Base-by-base conservation (phyloP, 306 rosid species). In the Glycine soja region DNA sequence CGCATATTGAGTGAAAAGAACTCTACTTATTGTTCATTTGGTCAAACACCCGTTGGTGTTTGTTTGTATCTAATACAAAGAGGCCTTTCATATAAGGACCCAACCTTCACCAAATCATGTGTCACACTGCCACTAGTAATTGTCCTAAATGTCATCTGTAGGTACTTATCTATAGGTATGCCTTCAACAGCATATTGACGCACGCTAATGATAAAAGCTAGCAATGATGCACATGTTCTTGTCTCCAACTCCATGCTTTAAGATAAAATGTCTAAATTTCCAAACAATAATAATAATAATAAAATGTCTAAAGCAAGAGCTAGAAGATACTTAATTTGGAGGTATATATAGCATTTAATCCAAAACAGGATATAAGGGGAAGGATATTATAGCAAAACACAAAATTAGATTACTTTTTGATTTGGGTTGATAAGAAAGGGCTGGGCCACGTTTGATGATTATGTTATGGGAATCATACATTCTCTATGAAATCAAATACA, bases 151-250 rank as follows among this genome's bases (percentile, higher is more conserved):
- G 47, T 47, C 77, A 78, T 48, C 53, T 43, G 11, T 66, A 74
- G 47, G 52, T 63, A 56, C 75, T 72, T 73, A 85, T 85, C 77
- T 77, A 38, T 38, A 72, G 66, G 45, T 32, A 59, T 63, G 70
- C 79, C 82, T 58, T 71, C 50, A 7, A 74, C 70, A 51, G 11
- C 78, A 85, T 54, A 71, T 72, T 48, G 81, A 74, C 75, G 67
- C 75, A 75, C 40, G 76, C 43, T 75, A 80, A 86, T 79, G 87
- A 79, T 82, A 61, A 75, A 75, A 71, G 42, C 64, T 52, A 64
- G 14, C 73, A 58, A 57, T 75, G 16, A 71, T 62, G 77, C 84
- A 82, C 89, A 79, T 86, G 86, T 15, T 58, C 34, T 57, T 82
- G 88, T 82, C 81, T 62, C 47, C 68, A 82, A 38, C 72, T 72